Percentiles rank a stretch among this genome's conserved stretches.
phyloP scores from a whole-genome alignment of 1,284 basidiomycete genomes.

The Schizophyllum amplum region DNA sequence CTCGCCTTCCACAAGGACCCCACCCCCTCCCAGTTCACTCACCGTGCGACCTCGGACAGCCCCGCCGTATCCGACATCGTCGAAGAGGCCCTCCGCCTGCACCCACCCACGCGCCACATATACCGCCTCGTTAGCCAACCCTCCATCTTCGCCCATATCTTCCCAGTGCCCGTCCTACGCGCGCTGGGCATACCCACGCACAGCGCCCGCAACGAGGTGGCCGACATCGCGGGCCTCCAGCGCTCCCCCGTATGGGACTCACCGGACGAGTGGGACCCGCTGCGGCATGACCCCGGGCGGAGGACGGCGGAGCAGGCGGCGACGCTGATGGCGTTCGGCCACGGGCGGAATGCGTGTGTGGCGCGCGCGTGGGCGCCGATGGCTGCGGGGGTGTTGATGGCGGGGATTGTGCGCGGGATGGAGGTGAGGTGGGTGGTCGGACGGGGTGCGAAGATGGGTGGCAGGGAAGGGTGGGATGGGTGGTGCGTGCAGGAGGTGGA shows the following conservation, averaged over 20 bases:
- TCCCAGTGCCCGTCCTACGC: slow-evolving; percentile 5
- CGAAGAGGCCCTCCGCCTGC: slow-evolving; percentile 34
- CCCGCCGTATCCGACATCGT: slow-evolving; percentile 33
- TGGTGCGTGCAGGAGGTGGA: slow-evolving; percentile 19
- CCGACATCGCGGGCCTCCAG: slow-evolving; percentile 38
- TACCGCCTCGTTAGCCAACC: slow-evolving; percentile 13
- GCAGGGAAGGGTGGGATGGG: slow-evolving; percentile 33
- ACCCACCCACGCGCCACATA: slow-evolving; percentile 41
- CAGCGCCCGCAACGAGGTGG: slow-evolving; percentile 14
- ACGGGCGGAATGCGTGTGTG: slow-evolving; percentile 32
- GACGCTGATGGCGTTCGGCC: slow-evolving; percentile 35
- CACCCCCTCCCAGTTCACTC: slow-evolving; percentile 24
- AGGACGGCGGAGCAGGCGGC: slow-evolving; percentile 14
- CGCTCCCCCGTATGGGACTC: slow-evolving; percentile 26
- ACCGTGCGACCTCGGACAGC: slow-evolving; percentile 3
- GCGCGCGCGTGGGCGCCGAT: slow-evolving; percentile 40
- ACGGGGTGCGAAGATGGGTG: slow-evolving; percentile 25
- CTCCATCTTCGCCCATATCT: slow-evolving; percentile 9
- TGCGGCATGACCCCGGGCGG: slow-evolving; percentile 16
- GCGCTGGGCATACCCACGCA: slow-evolving; percentile 1
- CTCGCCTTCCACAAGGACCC: slow-evolving; percentile 31
- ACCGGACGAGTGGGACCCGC: slow-evolving; percentile 31
- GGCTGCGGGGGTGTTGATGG: slow-evolving; percentile 36
- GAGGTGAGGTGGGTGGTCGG: slow-evolving; percentile 21
- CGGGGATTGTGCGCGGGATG: slow-evolving; percentile 30